Percentiles rank a stretch among this genome's conserved stretches.
phyloP scores from a whole-genome alignment of 495 filamentous ascomycete genomes.

The Trichoderma virens region DNA sequence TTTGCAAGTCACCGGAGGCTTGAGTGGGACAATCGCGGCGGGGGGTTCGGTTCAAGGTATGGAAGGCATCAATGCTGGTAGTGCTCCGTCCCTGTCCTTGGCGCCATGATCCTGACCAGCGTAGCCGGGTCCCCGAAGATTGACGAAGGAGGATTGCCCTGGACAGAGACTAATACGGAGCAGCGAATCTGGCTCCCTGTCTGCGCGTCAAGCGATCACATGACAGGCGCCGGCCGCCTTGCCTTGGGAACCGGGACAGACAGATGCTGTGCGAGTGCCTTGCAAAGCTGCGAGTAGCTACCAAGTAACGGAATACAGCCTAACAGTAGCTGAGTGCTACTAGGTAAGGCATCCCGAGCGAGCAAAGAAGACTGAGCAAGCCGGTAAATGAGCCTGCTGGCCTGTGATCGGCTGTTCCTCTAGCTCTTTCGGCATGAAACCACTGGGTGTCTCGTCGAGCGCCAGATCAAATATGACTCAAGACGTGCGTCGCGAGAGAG shows the following conservation, averaged over 20 bases:
- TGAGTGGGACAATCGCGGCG: conserved; percentile 3
- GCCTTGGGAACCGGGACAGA: neutral
- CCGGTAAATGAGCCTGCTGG: no score
- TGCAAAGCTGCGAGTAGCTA: neutral
- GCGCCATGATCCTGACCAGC: neutral
- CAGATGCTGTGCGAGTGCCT: no score
- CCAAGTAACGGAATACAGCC: no score
- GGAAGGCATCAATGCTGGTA: neutral
- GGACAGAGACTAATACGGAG: neutral
- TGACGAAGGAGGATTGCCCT: neutral
- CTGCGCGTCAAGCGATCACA: neutral
- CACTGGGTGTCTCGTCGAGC: no score
- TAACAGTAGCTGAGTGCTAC: no score
- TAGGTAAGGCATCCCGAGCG: no score
- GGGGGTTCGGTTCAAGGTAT: neutral
- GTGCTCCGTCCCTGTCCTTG: neutral
- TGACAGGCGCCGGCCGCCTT: neutral
- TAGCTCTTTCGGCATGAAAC: no score
- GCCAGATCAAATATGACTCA: no score
- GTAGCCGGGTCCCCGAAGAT: neutral
- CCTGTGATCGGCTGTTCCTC: no score
- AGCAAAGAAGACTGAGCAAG: no score
- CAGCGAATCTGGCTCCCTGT: neutral
- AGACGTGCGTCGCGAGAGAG: no score
- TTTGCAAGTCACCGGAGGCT: conserved; percentile 3